Evolutionary conservation across 306 rosid genomes (phyloP).

Genomic region (Nissolia schottii): DNA sequence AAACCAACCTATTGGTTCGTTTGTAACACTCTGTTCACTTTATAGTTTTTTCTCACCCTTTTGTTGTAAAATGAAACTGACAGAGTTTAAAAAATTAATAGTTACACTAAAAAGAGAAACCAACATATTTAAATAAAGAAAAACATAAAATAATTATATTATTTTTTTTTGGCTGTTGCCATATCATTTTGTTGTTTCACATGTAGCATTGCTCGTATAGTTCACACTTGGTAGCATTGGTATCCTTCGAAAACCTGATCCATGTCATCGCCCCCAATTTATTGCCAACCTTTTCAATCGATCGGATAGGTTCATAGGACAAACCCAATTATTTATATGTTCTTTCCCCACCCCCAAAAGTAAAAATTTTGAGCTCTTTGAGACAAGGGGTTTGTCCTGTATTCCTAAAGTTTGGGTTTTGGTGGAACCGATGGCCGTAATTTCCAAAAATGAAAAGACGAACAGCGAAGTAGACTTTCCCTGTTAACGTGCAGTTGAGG

Average conservation of each 20-base stretch:
- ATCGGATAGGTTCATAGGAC: background rate
- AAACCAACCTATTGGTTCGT: too few relatives aligned
- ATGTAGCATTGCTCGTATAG: too few relatives aligned
- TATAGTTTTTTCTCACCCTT: too few relatives aligned
- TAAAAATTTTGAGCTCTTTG: background rate
- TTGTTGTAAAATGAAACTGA: too few relatives aligned
- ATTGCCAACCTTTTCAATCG: background rate
- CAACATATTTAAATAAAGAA: too few relatives aligned
- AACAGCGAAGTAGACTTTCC: background rate
- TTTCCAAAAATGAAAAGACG: background rate
- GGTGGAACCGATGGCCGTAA: background rate
- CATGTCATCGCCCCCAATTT: background rate
- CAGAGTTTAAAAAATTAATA: too few relatives aligned
- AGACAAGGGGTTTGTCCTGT: background rate
- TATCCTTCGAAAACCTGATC: background rate
- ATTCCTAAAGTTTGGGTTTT: background rate
- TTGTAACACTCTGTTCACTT: too few relatives aligned
- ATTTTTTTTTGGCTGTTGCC: too few relatives aligned
- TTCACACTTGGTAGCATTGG: too few relatives aligned
- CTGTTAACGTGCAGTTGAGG: background rate
- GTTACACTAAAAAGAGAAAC: too few relatives aligned
- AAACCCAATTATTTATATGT: background rate
- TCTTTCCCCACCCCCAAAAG: background rate
- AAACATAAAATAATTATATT: too few relatives aligned
- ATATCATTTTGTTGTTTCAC: too few relatives aligned